Conservation (phyloP, 78 protist species). For the Fonticula alba region DNA sequence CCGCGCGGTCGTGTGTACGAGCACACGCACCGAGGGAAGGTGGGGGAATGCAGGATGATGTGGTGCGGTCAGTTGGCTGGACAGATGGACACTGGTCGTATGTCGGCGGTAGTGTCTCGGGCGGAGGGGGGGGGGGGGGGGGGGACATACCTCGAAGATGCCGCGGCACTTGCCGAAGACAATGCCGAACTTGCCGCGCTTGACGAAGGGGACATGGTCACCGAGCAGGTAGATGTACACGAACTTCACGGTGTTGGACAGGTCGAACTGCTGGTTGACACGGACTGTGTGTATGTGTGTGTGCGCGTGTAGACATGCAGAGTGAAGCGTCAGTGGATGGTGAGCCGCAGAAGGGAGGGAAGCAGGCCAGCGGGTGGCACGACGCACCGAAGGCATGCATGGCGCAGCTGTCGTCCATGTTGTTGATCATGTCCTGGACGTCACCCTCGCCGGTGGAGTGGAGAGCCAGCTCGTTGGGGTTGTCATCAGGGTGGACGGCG, state of each 20-base stretch:
- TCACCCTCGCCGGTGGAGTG: conserved; percentile 7
- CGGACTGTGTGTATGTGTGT: conserved; percentile 2
- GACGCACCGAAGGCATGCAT: conserved; percentile 3
- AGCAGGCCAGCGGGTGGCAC: too few species aligned
- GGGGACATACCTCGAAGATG: background rate
- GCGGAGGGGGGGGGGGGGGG: background rate
- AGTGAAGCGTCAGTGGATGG: background rate
- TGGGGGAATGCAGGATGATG: background rate
- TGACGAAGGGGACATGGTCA: conserved; percentile 6
- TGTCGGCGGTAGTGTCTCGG: background rate
- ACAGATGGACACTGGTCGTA: background rate
- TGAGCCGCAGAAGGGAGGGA: background rate
- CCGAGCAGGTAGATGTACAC: conserved; percentile 13
- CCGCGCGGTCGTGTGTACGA: too few species aligned
- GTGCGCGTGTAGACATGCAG: background rate
- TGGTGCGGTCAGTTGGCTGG: background rate
- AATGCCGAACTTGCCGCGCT: conserved; percentile 12
- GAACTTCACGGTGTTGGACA: conserved; percentile 11
- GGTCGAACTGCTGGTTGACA: conserved; percentile 8
- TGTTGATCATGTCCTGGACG: background rate
- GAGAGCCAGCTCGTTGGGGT: background rate
- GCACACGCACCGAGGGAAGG: background rate
- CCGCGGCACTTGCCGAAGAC: background rate
- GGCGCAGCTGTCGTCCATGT: background rate
- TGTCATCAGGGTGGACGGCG: background rate